phyloP scores from a whole-genome alignment of 441 rosid species.

The Euphorbia celastroides region DNA sequence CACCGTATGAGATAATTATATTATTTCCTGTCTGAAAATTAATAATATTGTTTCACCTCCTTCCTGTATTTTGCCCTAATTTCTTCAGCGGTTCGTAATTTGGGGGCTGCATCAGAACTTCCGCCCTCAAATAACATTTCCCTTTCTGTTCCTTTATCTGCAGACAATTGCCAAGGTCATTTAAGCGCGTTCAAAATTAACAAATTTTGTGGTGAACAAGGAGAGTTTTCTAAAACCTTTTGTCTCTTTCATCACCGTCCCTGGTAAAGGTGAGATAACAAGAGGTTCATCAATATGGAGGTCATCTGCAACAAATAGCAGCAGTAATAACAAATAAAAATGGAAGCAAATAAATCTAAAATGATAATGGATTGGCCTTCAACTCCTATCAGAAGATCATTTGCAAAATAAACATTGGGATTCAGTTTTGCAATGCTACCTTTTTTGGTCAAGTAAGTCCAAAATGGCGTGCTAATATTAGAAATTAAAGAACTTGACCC shows the following conservation, averaged over 20 bases:
- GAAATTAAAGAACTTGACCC: background rate
- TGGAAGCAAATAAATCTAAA: conserved; percentile 8
- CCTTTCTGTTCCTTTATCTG: conserved; percentile 52
- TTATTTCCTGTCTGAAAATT: background rate
- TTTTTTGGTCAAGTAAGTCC: background rate
- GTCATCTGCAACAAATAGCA: conserved; percentile 54
- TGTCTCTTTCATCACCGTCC: conserved; percentile 31
- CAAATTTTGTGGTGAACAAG: conserved; percentile 1
- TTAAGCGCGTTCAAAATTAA: conserved; percentile 12
- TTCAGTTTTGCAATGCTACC: background rate
- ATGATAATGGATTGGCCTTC: no score
- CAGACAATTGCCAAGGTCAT: conserved; percentile 23
- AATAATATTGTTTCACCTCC: conserved; percentile 38
- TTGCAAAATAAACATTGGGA: background rate
- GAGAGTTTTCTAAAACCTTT: conserved; percentile 34
- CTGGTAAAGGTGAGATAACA: conserved; percentile 31
- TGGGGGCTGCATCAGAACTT: conserved; percentile 49
- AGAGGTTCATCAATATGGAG: conserved; percentile 61
- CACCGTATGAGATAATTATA: conserved; percentile 18
- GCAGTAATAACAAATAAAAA: conserved; percentile 13
- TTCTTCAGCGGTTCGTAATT: conserved; percentile 73
- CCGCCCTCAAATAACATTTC: conserved; percentile 75
- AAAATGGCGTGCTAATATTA: background rate
- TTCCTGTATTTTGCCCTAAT: conserved; percentile 79
- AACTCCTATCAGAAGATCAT: background rate